Evolutionary conservation across 768 basidiomycete genomes (phyloP), one percentile per base, ranked within the genome.

Genomic region (Sistotremastrum suecicum): DNA sequence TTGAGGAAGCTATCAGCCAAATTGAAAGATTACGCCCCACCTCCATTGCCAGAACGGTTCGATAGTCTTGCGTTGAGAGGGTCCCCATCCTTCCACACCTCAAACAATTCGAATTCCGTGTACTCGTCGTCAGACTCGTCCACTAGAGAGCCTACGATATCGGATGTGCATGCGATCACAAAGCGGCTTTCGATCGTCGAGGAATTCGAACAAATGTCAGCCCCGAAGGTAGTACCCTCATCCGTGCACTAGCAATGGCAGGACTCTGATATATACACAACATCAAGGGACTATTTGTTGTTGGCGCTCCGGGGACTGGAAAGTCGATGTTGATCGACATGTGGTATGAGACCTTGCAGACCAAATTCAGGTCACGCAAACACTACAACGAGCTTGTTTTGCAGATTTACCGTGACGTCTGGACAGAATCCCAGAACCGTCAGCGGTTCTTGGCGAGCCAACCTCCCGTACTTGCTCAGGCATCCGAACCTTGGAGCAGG

Each of bases 311-410:
- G 5, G 73, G 72, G 12, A 70, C 70, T 7, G 72, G 72, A 1
- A 74, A 73, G 56, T 73, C 70, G 39, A 67, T 77, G 46, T 58
- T 78, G 20, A 65, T 75, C 41, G 71, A 76, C 53, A 62, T 76
- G 9, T 78, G 76, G 69, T 74, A 66, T 56, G 57, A 68, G n/a
- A 58, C 68, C 20, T 51, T 78, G 2, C 72, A 73, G 1, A 71
- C 73, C 0, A 64, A 63, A 8, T 65, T 69, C 60, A 78, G 78
- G 58, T 60, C 65, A 4, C 67, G 75, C 36, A 70, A 70, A 45
- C 76, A 78, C 57, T 78, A 77, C 56, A 74, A 67, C 55, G 64
- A 72, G 45, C 68, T 77, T 49, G 68, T 76, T 0, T 62, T 79
- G 3, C 70, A 69, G 34, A 62, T 79, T 5, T 77, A 76, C 54